A percentile compares a stretch with the other conserved stretches of the same genome.
Conservation (phyloP, 2,329 filamentous ascomycete species). For the Ceratocystis variospora region DNA sequence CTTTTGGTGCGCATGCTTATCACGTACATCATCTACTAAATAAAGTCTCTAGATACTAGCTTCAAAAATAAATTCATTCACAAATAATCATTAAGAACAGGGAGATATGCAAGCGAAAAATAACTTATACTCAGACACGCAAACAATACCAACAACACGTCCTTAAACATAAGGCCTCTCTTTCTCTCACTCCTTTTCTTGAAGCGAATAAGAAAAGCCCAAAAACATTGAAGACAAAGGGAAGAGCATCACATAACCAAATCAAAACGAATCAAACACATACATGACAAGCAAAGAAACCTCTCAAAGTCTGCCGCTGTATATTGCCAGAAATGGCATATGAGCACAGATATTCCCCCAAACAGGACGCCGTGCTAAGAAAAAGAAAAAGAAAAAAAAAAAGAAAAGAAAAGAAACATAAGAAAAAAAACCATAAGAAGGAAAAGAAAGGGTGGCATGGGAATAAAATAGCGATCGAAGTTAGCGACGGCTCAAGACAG, state of each 20-base stretch:
- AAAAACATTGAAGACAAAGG: not conserved
- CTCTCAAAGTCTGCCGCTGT: not conserved
- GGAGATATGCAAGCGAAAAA: not conserved
- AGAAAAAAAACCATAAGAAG: slow-evolving; percentile 16
- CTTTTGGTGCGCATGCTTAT: no score
- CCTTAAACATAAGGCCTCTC: not conserved
- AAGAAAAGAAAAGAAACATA: no score
- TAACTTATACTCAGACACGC: not conserved
- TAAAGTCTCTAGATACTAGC: no score
- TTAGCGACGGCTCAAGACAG: no score
- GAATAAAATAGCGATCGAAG: not conserved
- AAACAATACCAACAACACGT: not conserved
- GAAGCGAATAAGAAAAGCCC: no score
- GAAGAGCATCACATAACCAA: not conserved
- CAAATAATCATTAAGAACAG: not conserved
- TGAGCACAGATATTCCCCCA: not conserved
- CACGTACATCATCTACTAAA: no score
- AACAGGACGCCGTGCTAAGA: not conserved
- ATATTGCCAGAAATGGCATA: not conserved
- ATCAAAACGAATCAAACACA: not conserved
- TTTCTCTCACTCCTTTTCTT: no score
- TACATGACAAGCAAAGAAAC: not conserved
- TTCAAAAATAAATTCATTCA: not conserved
- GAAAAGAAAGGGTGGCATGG: slow-evolving; percentile 21
- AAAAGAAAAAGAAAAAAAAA: not conserved